Percentiles rank a stretch among this genome's conserved stretches.
phyloP scores from a whole-genome alignment of 768 basidiomycete species.

The Psilocybe cyanescens region DNA sequence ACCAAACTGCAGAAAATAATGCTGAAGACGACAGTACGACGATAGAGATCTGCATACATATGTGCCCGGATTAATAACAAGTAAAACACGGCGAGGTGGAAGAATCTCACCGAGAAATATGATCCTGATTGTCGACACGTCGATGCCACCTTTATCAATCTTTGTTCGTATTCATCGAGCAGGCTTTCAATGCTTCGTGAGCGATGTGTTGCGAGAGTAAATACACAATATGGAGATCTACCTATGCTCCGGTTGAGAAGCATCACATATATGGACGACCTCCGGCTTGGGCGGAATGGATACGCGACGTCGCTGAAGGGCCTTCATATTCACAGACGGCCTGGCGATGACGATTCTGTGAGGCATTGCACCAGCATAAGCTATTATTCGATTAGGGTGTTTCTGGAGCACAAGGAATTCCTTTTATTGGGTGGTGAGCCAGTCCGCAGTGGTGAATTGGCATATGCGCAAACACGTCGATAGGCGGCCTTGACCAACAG shows the following conservation, averaged over 20 bases:
- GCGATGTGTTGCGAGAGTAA: neutral
- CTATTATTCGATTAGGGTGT: neutral
- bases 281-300: neutral
- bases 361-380: neutral
- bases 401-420: neutral
- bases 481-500: neutral
- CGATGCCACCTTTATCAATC: neutral
- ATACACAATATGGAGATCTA: neutral
- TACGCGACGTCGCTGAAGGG: neutral
- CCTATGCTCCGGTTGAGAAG: neutral
- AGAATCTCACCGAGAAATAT: neutral
- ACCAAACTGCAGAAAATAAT: neutral
- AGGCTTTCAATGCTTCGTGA: neutral
- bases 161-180: neutral
- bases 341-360: conserved; percentile 1
- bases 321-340: neutral
- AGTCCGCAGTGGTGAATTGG: neutral
- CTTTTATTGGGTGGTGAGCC: neutral
- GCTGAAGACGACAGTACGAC: neutral
- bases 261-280: neutral
- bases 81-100: neutral
- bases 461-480: neutral
- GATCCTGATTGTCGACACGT: neutral
- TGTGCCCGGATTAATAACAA: neutral
- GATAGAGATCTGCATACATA: neutral